A percentile compares a stretch with the other conserved stretches of the same genome.
Conservation (phyloP, 306 rosid genomes). For the Glycine soja region DNA sequence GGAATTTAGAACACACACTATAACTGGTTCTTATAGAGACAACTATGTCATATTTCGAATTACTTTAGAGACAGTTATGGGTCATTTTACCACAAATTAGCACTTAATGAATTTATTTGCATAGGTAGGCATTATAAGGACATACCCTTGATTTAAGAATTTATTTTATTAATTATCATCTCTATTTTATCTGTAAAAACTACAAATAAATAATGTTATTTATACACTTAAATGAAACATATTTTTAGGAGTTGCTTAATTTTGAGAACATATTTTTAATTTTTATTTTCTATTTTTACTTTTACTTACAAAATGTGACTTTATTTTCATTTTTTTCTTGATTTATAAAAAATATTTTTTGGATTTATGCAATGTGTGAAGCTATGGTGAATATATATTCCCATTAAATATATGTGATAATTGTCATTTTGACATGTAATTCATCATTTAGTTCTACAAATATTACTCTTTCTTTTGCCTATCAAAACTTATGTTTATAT, state of each 20-base stretch:
- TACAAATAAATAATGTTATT: background rate
- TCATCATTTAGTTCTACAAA: background rate
- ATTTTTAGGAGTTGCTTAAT: too few relatives aligned
- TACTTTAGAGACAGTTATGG: constrained; percentile 17
- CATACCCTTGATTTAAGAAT: background rate
- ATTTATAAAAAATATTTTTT: background rate
- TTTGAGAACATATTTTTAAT: background rate
- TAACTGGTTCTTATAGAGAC: constrained; percentile 2
- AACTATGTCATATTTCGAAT: constrained; percentile 29
- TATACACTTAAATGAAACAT: background rate
- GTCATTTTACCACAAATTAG: constrained; percentile 24
- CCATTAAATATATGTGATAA: constrained; percentile 52
- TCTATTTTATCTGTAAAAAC: background rate
- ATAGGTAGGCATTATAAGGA: background rate
- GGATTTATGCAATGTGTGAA: background rate
- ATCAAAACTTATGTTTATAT: background rate
- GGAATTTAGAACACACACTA: background rate
- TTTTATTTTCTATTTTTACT: background rate
- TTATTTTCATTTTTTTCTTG: background rate
- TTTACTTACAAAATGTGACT: background rate
- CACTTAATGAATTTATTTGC: constrained; percentile 3
- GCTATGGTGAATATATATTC: background rate
- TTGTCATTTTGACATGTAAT: constrained; percentile 3
- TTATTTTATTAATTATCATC: background rate
- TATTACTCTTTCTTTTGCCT: background rate